A percentile compares a stretch with the other conserved stretches of the same genome.
Conservation (phyloP, 495 filamentous ascomycete species). For the Hypoxylon lienhwacheense region DNA sequence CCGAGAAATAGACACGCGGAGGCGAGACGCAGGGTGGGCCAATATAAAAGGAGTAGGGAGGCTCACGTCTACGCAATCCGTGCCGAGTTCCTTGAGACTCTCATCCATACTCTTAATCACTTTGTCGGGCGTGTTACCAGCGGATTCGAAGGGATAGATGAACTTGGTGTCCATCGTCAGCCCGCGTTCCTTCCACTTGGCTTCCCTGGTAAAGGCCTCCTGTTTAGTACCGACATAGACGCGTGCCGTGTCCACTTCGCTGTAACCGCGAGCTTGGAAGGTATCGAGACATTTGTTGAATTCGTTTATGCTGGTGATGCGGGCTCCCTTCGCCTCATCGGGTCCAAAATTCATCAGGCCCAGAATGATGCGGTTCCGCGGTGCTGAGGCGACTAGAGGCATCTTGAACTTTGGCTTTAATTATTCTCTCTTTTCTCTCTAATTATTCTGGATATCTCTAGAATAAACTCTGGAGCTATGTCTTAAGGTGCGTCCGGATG, state of each 20-base stretch:
- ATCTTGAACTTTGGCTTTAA: conserved; percentile 24
- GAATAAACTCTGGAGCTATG: too few relatives aligned
- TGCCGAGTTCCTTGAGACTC: conserved; percentile 70
- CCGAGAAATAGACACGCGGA: background rate
- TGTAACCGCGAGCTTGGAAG: conserved; percentile 72
- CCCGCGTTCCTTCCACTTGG: conserved; percentile 79
- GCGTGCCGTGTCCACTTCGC: conserved; percentile 79
- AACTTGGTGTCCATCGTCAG: conserved; percentile 84
- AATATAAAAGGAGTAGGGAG: background rate
- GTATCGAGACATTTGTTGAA: conserved; percentile 67
- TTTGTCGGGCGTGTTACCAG: conserved; percentile 61
- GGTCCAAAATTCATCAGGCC: conserved; percentile 66
- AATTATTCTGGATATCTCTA: too few relatives aligned
- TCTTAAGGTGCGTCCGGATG: too few relatives aligned
- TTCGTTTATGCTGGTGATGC: conserved; percentile 68
- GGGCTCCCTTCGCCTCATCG: conserved; percentile 58
- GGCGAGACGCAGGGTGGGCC: background rate
- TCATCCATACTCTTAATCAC: conserved; percentile 63
- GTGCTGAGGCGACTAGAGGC: conserved; percentile 53
- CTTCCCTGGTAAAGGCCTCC: conserved; percentile 77
- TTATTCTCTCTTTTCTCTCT: background rate
- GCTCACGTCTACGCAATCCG: conserved; percentile 69
- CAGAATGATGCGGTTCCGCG: conserved; percentile 58
- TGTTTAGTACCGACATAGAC: conserved; percentile 73
- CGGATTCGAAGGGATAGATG: conserved; percentile 62